Evolutionary conservation across 2,329 filamentous ascomycete species (phyloP), one percentile per base, ranked within the genome.

Genomic region (Endocalyx cinctus): DNA sequence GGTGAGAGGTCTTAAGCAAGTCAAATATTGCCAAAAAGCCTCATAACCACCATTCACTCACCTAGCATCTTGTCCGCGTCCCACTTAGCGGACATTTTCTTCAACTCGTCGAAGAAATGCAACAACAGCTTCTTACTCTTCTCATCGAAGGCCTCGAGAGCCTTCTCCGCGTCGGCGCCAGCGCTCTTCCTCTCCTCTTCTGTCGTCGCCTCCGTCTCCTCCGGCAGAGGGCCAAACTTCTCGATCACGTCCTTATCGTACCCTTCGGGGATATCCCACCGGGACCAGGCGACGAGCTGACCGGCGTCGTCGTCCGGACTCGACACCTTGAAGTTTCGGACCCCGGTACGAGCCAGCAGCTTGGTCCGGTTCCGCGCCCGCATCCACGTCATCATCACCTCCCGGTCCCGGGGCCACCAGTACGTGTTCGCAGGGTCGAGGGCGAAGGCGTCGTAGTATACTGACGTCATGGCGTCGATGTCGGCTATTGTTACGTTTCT

Each of bases 251-350:
- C 27, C n/a, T 27, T 31, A 33, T 45, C 50, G 37, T 56, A 44
- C 1, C 38, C 47, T 32, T 52, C 34, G 12, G 62, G 61, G 11
- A 56, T 52, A 11, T 48, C 46, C 57, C 57, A 64, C n/a, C 61
- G 45, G 3, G 49, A 35, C 19, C 52, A 61, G 8, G 58, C 55
- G 10, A 51, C 54, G 5, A 60, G 33, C 6, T 51, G 43, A 2
- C 50, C 52, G 6, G 41, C 53, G 10, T 27, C 20, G 2, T 19
- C 30, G 32, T 63, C 52, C n/a, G n/a, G n/a, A n/a, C n/a, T n/a
- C 19, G 46, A 43, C 17, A 63, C 38, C 37, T 62, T 60, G 43
- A 56, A 63, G 36, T 52, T 47, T 5, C 50, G 50, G 14, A 52
- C 42, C 11, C 42, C 39, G 6, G 38, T 52, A 17, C 58, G 45